A percentile compares a stretch with the other conserved stretches of the same genome.
Conservation (phyloP, 164 flowering plant species). For the Liriodendron chinense region DNA sequence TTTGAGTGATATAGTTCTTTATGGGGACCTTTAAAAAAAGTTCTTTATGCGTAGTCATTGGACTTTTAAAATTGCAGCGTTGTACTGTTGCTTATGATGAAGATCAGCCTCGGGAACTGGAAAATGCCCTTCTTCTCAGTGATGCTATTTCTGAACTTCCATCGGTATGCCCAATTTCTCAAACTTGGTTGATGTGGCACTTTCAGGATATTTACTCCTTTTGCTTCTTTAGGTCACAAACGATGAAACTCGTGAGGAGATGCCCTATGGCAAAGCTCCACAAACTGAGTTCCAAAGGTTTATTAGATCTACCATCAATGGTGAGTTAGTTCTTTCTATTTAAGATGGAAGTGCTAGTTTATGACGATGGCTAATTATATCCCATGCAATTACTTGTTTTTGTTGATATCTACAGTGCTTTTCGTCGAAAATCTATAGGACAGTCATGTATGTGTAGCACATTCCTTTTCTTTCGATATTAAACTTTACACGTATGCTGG, state of each 20-base stretch:
- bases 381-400: neutral
- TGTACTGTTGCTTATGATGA: slow-evolving; percentile 49
- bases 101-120: slow-evolving; percentile 22
- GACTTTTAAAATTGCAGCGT: slow-evolving; percentile 29
- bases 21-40: neutral
- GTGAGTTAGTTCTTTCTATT: slow-evolving; percentile 29
- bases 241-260: slow-evolving; percentile 55
- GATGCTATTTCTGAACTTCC: slow-evolving; percentile 94
- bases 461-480: neutral
- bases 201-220: neutral
- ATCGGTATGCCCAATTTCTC: slow-evolving; percentile 28
- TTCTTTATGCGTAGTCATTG: neutral
- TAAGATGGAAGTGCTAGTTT: neutral
- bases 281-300: slow-evolving; percentile 56
- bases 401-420: neutral
- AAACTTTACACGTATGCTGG: too few relatives aligned
- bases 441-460: neutral
- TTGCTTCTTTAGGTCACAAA: slow-evolving; percentile 47
- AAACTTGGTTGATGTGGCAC: neutral
- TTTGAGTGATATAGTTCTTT: neutral
- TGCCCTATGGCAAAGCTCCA: slow-evolving; percentile 45
- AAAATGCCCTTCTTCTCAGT: slow-evolving; percentile 38
- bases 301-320: slow-evolving; percentile 49
- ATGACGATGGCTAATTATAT: neutral
- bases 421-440: neutral